A percentile compares a stretch with the other conserved stretches of the same genome.
These are phyloP conservation scores for Trichopus zeylanicus DNA, from an alignment of 116 monocot species.

Conservation along the genomic window DNA sequence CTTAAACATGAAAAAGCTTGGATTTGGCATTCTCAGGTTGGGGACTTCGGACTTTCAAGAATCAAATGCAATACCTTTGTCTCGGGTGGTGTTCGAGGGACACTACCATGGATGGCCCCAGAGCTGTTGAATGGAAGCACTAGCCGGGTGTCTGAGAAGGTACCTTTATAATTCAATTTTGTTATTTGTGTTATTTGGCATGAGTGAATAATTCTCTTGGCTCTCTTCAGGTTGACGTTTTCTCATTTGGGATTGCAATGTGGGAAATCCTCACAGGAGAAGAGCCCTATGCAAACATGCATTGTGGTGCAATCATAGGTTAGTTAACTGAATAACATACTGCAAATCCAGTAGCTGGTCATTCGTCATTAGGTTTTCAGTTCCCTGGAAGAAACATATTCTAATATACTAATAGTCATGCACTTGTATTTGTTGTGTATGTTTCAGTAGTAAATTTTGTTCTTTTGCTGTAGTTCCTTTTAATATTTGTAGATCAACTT, in stretches of 20 bases:
- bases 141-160: slow-evolving; percentile 87
- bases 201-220: neutral
- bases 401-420: too few relatives aligned
- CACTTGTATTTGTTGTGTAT: too few relatives aligned
- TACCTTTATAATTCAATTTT: slow-evolving; percentile 4
- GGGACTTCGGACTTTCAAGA: slow-evolving; percentile 89
- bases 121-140: slow-evolving; percentile 86
- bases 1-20: neutral
- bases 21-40: slow-evolving; percentile 39
- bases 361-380: too few relatives aligned
- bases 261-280: slow-evolving; percentile 95
- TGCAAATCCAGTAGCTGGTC: too few relatives aligned
- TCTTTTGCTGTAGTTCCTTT: too few relatives aligned
- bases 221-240: slow-evolving; percentile 83
- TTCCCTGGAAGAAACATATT: too few relatives aligned
- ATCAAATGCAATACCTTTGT: slow-evolving; percentile 80
- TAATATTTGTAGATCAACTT: too few relatives aligned
- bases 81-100: slow-evolving; percentile 93
- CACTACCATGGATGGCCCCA: slow-evolving; percentile 99
- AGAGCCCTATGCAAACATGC: slow-evolving; percentile 94
- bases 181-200: neutral
- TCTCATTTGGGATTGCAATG: slow-evolving; percentile 92
- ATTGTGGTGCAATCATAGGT: slow-evolving; percentile 97
- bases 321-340: too few relatives aligned
- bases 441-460: too few relatives aligned